Evolutionary conservation across 805 yeast species (phyloP).

Genomic region (Wickerhamomyces rabaulensis): DNA sequence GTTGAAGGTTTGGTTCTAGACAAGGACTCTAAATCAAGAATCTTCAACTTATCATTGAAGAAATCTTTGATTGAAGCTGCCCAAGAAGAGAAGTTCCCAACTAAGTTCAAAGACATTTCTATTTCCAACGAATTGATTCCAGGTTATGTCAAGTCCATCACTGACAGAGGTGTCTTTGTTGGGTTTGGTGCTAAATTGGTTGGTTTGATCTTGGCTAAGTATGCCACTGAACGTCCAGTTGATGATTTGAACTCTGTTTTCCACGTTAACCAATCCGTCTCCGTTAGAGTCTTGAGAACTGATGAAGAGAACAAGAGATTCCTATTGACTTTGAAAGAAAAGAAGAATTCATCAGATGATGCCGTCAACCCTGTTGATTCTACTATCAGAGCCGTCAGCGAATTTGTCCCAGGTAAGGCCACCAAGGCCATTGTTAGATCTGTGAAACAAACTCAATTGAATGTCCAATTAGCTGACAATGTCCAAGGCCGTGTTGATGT

Average conservation of each 20-base stretch:
- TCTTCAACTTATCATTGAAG: constrained; percentile 61
- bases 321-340: constrained; percentile 53
- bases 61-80: constrained; percentile 64
- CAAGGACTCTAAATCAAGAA: constrained; percentile 54
- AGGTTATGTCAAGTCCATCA: constrained; percentile 76
- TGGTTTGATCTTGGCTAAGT: constrained; percentile 76
- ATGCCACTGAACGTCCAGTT: constrained; percentile 49
- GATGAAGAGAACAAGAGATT: constrained; percentile 72
- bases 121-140: constrained; percentile 43
- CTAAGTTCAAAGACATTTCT: constrained; percentile 50
- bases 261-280: constrained; percentile 63
- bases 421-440: constrained; percentile 58
- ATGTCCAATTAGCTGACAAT: constrained; percentile 71
- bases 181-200: constrained; percentile 75
- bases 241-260: constrained; percentile 53
- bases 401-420: constrained; percentile 52
- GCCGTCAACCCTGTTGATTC: constrained; percentile 58
- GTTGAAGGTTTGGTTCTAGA: constrained; percentile 61
- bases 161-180: constrained; percentile 79
- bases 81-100: constrained; percentile 47
- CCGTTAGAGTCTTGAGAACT: constrained; percentile 57
- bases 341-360: constrained; percentile 15
- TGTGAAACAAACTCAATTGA: constrained; percentile 68
- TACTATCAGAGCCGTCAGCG: constrained; percentile 40
- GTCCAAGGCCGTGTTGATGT: constrained; percentile 76